phyloP scores from a whole-genome alignment of 805 yeast genomes.

The Candida endomychidarum region DNA sequence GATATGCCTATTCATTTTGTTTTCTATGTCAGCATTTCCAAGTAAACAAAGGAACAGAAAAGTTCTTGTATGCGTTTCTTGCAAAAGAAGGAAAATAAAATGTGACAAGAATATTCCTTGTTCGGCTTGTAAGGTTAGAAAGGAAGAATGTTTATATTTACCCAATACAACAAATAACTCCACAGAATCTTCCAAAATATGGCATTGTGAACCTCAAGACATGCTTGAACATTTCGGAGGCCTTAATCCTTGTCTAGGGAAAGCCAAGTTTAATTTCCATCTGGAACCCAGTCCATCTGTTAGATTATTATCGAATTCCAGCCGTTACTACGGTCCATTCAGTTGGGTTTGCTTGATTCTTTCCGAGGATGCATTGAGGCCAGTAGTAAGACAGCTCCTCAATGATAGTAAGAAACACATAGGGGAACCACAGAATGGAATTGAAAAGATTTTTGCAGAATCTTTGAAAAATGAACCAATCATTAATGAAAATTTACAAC shows the following conservation, averaged over 20 bases:
- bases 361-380: background rate
- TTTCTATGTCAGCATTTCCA: too few species aligned
- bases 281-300: conserved; percentile 2
- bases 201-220: background rate
- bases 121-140: conserved; percentile 31
- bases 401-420: background rate
- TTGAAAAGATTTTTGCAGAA: background rate
- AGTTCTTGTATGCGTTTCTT: conserved; percentile 36
- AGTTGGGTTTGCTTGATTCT: conserved; percentile 10
- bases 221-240: background rate
- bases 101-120: conserved; percentile 40
- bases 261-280: background rate
- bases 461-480: conserved; percentile 1
- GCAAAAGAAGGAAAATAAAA: conserved; percentile 36
- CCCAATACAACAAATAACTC: too few species aligned
- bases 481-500: background rate
- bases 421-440: background rate
- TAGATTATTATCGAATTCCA: background rate
- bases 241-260: background rate
- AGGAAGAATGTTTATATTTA: conserved; percentile 10
- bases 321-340: conserved; percentile 8
- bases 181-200: background rate
- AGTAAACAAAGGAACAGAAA: conserved; percentile 22
- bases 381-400: background rate
- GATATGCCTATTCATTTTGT: too few species aligned